Base-by-base conservation (phyloP, 148 eudicot species). In the Cornus suecica region DNA sequence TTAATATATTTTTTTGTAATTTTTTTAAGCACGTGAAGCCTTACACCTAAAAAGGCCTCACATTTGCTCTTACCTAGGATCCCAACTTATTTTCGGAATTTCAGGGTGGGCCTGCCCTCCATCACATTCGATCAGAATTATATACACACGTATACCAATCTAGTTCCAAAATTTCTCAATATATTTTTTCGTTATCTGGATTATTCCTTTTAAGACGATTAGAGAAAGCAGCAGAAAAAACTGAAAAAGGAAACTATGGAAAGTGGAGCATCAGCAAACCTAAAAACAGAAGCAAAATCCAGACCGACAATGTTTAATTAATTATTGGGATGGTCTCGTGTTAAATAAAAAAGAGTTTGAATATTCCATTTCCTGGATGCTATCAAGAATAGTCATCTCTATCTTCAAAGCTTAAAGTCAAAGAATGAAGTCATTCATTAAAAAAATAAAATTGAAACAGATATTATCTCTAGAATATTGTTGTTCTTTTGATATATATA, bases 231-330 rank as follows among this genome's bases (percentile, higher is more conserved):
- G 22, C 24, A 69, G 27, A 69, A 70, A 37, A 37, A 69, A 18
- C 61, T 48, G 26, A 41, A 29, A 37, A 77, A 30, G 30, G n/a
- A 23, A 65, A 65, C 51, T 16, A 31, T 2, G 54, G 3, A 58
- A 61, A 22, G 3, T 10, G 30, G 42, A 48, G 58, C 24, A 42
- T n/a, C n/a, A n/a, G n/a, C n/a, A n/a, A n/a, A 30, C 26, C 9
- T 16, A 2, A 51, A 52, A 20, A n/a, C n/a, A n/a, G n/a, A 10
- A 26, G 26, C 2, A 22, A 70, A 10, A 30, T 3, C 74, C 66
- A n/a, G 63, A 78, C 80, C 80, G 71, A 71, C 75, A 15, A 71
- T n/a, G n/a, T n/a, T n/a, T n/a, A 71, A 48, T 51, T 71, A 51
- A 76, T 27, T 28, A 58, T 13, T 29, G 72, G 34, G 37, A 2